Evolutionary conservation across 1,284 basidiomycete species (phyloP).

Genomic region (Puccinia novopanici): DNA sequence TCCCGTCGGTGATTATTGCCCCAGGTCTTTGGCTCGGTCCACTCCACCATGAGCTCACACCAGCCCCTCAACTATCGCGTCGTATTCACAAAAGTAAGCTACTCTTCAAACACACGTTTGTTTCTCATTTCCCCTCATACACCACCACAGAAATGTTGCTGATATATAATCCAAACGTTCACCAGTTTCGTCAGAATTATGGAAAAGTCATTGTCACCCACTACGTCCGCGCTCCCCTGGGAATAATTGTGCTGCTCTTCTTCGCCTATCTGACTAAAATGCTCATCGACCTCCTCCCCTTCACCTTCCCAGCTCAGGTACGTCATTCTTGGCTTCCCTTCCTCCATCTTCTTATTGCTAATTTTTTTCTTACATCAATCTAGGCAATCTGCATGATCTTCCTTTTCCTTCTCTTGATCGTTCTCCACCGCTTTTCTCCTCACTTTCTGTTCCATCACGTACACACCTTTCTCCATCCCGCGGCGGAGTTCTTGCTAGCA

Average conservation of each 20-base stretch:
- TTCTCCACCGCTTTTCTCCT: slow-evolving; percentile 17
- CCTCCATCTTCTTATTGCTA: not conserved
- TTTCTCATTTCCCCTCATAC: not conserved
- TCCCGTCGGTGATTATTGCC: no score
- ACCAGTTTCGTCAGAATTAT: slow-evolving; percentile 25
- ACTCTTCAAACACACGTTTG: not conserved
- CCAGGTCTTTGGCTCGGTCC: not conserved
- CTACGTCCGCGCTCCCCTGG: slow-evolving; percentile 41
- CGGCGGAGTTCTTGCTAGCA: slow-evolving; percentile 31
- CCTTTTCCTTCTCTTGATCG: slow-evolving; percentile 1
- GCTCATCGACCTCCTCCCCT: slow-evolving; percentile 35
- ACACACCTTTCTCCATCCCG: slow-evolving; percentile 35
- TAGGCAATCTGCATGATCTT: slow-evolving; percentile 40
- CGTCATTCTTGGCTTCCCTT: not conserved
- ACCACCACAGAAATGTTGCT: no score
- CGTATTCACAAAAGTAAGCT: slow-evolving; percentile 12
- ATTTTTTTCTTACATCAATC: not conserved
- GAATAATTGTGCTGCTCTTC: slow-evolving; percentile 21
- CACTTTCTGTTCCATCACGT: slow-evolving; percentile 32
- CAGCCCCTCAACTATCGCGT: slow-evolving; percentile 13
- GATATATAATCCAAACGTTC: not conserved
- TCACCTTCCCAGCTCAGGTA: slow-evolving; percentile 47
- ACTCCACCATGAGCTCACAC: slow-evolving; percentile 7
- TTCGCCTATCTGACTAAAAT: slow-evolving; percentile 40
- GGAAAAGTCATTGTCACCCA: slow-evolving; percentile 15